phyloP scores from a whole-genome alignment of 345 rosid species.

The Arabidopsis suecica region DNA sequence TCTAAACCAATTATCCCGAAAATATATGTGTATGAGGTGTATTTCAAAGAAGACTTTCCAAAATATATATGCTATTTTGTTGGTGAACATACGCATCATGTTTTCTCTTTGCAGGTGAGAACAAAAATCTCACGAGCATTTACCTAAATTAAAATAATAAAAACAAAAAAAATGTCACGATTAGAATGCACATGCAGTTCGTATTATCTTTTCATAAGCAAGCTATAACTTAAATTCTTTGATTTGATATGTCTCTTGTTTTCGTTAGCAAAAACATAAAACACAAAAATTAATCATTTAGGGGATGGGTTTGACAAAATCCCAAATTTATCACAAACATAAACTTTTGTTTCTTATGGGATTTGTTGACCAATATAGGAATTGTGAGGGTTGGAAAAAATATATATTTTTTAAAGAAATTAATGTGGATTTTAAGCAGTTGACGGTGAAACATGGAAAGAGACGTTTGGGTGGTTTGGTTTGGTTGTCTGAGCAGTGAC shows the following conservation, averaged over 20 bases:
- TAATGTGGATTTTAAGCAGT: conserved; percentile 30
- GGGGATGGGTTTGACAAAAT: conserved; percentile 3
- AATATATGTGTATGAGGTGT: too few species aligned
- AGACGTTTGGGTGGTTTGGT: conserved; percentile 40
- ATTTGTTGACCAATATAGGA: conserved; percentile 5
- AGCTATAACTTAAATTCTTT: conserved; percentile 8
- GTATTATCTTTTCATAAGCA: neutral
- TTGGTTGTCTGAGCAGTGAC: conserved; percentile 48
- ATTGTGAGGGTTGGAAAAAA: neutral
- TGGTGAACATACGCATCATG: neutral
- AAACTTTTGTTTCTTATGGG: conserved; percentile 21
- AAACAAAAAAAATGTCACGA: neutral
- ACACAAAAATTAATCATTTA: conserved; percentile 5
- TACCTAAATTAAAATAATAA: neutral
- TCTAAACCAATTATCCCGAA: too few species aligned
- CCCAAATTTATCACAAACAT: conserved; percentile 13
- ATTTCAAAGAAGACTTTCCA: neutral
- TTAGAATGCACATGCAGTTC: conserved; percentile 10
- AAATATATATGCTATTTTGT: neutral
- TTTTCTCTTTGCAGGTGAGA: neutral
- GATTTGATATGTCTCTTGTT: conserved; percentile 40
- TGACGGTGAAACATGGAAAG: conserved; percentile 41
- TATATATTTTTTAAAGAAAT: neutral
- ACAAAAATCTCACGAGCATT: neutral
- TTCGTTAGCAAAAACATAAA: conserved; percentile 19